Evolutionary conservation across 768 basidiomycete species (phyloP), one percentile per base, ranked within the genome.

Genomic region (Suillus occidentalis): DNA sequence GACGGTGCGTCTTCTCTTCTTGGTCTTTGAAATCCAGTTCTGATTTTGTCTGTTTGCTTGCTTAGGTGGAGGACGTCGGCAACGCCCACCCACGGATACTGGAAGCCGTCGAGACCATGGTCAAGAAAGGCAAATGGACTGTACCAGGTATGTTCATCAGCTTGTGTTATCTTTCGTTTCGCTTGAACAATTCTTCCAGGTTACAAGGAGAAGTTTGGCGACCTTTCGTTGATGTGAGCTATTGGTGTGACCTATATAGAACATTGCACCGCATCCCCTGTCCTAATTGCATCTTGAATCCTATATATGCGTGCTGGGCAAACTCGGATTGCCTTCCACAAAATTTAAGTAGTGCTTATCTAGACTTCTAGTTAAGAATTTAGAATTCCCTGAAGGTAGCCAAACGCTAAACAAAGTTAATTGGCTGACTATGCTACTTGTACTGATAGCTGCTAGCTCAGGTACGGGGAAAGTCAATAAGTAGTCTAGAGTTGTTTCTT

Each of bases 121-220:
- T 98, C 68, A 89, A 91, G 87, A 95, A 98, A 82, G 96, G 96
- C 79, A 97, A 98, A 83, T 97, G 94, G 91, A 94, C 91, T 72
- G 96, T 98, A 65, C 97, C 97, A 72, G 96, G 95, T 90, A 75
- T 62, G 83, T 72, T n/a, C 42, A 20, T 18, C 18, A 22, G 18
- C 18, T 2, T 18, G 18, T 36, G 1, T 47, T 20, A 28, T 28
- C 20, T 20, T 37, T 56, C 40, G 18, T 20, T n/a, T 42, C 6
- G 34, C 20, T 42, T 12, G n/a, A 67, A 64, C 39, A 69, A 45
- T 47, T 64, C 47, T 22, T 60, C 40, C 71, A 91, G 90, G 91
- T 43, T 93, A 93, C 87, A 89, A 92, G 84, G 95, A 97, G 86
- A 96, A 96, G 83, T 97, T 95, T 77, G 95, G 95, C 75, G 94